These are phyloP conservation scores for Stemphylium vesicarium DNA, from an alignment of 2,329 filamentous ascomycete genomes.

Conservation along the genomic window DNA sequence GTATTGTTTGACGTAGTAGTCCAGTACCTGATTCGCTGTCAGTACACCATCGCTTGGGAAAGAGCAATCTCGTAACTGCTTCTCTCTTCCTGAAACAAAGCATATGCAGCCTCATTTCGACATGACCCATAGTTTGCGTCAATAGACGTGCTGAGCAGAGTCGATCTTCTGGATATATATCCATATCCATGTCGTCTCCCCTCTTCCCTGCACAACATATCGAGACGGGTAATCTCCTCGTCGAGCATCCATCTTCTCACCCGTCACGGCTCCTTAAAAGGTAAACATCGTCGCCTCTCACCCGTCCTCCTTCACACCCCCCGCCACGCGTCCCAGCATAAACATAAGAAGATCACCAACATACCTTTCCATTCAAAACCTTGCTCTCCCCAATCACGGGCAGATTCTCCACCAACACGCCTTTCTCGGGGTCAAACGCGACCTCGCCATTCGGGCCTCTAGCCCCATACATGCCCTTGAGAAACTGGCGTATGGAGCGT, in stretches of 20 bases:
- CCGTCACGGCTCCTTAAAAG: not conserved
- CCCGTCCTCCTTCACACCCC: not conserved
- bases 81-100: constrained; percentile 11
- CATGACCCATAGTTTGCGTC: not conserved
- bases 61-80: not conserved
- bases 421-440: constrained; percentile 65
- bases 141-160: not conserved
- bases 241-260: not conserved
- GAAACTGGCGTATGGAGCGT: constrained; percentile 70
- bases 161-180: constrained; percentile 3
- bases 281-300: not conserved
- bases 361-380: constrained; percentile 67
- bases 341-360: constrained; percentile 20
- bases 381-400: constrained; percentile 62
- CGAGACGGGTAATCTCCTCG: not conserved
- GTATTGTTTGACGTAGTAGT: constrained; percentile 78
- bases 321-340: constrained; percentile 10
- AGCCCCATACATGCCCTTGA: constrained; percentile 75
- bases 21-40: constrained; percentile 62
- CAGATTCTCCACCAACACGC: constrained; percentile 69
- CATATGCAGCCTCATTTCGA: constrained; percentile 1
- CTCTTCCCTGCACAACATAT: constrained; percentile 4
- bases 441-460: constrained; percentile 60
- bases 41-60: constrained; percentile 18
- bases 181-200: not conserved